Conservation (phyloP, 2,329 filamentous ascomycete species). For the Dryadomyces quercivorus region DNA sequence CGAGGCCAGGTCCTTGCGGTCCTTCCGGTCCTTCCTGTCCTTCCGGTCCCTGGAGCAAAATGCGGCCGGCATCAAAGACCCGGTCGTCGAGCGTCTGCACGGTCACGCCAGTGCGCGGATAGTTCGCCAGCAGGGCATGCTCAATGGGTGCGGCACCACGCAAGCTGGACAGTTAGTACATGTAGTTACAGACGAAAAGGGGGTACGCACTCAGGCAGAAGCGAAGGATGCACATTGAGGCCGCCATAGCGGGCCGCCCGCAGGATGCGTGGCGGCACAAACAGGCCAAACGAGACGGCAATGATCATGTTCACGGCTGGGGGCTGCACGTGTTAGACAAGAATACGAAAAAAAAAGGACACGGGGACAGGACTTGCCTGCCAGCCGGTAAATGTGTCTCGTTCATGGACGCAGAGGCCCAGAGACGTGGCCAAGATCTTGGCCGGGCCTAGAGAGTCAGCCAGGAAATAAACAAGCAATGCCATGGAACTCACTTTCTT, state of each 20-base stretch:
- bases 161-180: slow-evolving; percentile 37
- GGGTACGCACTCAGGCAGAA: slow-evolving; percentile 63
- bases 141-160: slow-evolving; percentile 80
- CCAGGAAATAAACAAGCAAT: background rate
- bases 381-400: slow-evolving; percentile 78
- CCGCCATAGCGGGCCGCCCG: slow-evolving; percentile 64
- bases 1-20: slow-evolving; percentile 38
- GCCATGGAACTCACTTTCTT: slow-evolving; percentile 39
- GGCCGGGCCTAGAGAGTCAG: slow-evolving; percentile 43
- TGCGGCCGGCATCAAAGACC: slow-evolving; percentile 65
- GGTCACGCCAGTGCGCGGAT: slow-evolving; percentile 57
- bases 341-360: background rate
- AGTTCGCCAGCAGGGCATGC: slow-evolving; percentile 59
- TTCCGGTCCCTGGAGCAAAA: slow-evolving; percentile 56
- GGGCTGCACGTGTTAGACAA: slow-evolving; percentile 9
- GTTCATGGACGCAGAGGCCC: slow-evolving; percentile 55
- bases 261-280: slow-evolving; percentile 70
- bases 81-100: slow-evolving; percentile 74
- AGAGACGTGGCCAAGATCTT: slow-evolving; percentile 52
- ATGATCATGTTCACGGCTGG: slow-evolving; percentile 61
- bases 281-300: slow-evolving; percentile 87
- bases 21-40: no score
- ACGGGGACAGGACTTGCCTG: slow-evolving; percentile 31
- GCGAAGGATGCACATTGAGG: slow-evolving; percentile 84
- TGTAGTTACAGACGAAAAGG: background rate